Conservation (phyloP, 1,284 basidiomycete species). For the Termitomyces sp. region DNA sequence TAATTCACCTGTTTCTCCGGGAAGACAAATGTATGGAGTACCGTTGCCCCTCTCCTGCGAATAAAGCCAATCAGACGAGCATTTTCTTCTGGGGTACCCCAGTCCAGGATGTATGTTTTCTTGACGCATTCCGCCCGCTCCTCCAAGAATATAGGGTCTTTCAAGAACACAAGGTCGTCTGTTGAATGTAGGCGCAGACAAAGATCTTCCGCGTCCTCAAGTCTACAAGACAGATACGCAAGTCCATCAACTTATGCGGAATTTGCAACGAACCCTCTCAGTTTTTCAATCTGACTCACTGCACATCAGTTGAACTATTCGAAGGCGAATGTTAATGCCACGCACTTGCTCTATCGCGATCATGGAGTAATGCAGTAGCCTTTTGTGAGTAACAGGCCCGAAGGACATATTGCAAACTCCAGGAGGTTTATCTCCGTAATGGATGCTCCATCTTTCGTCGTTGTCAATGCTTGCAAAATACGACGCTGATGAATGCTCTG, state of each 20-base stretch:
- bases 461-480: slow-evolving; percentile 3
- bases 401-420: slow-evolving; percentile 20
- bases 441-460: slow-evolving; percentile 18
- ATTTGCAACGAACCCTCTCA: slow-evolving; percentile 12
- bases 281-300: slow-evolving; percentile 3
- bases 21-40: slow-evolving; percentile 45
- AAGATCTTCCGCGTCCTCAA: slow-evolving; percentile 28
- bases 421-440: slow-evolving; percentile 25
- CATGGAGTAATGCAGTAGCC: slow-evolving; percentile 17
- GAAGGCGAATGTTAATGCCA: slow-evolving; percentile 4
- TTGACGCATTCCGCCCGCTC: slow-evolving; percentile 20
- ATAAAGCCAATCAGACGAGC: slow-evolving; percentile 31
- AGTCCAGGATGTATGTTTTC: slow-evolving; percentile 46
- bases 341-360: slow-evolving; percentile 21
- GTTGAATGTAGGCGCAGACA: slow-evolving; percentile 35
- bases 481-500: slow-evolving; percentile 5
- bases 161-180: slow-evolving; percentile 40
- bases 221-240: slow-evolving; percentile 23
- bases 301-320: not conserved
- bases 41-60: slow-evolving; percentile 14
- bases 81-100: slow-evolving; percentile 37
- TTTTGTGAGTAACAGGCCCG: slow-evolving; percentile 23
- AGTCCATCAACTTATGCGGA: not conserved
- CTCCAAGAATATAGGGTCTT: slow-evolving; percentile 51
- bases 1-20: slow-evolving; percentile 36